Evolutionary conservation across 139 green algal genomes (phyloP).

Genomic region (Chlamydomonas urium): DNA sequence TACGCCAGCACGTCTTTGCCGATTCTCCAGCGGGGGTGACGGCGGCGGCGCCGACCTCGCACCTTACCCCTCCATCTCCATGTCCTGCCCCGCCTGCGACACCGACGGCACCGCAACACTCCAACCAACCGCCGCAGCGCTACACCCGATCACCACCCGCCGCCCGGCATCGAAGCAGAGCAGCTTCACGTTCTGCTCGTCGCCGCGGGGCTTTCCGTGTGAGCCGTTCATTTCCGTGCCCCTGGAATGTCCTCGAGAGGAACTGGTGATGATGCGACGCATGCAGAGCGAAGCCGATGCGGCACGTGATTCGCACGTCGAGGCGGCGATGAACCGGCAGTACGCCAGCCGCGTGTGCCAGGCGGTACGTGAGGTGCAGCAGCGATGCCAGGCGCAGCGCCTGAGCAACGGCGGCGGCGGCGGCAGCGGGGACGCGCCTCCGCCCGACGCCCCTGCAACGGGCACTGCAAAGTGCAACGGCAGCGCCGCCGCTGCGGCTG

Average conservation of each 20-base stretch:
- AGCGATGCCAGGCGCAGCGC: too few relatives aligned
- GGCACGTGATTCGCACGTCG: neutral
- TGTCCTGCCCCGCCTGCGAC: too few relatives aligned
- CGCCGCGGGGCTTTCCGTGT: slow-evolving; percentile 3
- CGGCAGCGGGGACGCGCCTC: too few relatives aligned
- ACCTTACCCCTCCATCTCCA: neutral
- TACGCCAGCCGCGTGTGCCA: neutral
- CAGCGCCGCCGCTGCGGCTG: too few relatives aligned
- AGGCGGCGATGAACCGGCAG: neutral
- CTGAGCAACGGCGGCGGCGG: too few relatives aligned
- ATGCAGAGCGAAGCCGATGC: neutral
- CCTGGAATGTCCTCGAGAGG: neutral
- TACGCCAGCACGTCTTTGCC: too few relatives aligned
- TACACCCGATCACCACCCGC: neutral
- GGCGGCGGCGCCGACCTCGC: too few relatives aligned
- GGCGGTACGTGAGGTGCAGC: neutral
- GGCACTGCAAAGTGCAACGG: too few relatives aligned
- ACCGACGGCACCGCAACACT: too few relatives aligned
- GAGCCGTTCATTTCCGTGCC: slow-evolving; percentile 7
- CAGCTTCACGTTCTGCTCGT: slow-evolving; percentile 8
- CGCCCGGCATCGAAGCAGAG: neutral
- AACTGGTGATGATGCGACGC: neutral
- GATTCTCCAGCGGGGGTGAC: too few relatives aligned
- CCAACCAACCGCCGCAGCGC: too few relatives aligned
- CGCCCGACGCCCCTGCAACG: too few relatives aligned